Evolutionary conservation across 148 eudicot genomes (phyloP), one percentile per base, ranked within the genome.

Genomic region (Amaranthus palmeri): DNA sequence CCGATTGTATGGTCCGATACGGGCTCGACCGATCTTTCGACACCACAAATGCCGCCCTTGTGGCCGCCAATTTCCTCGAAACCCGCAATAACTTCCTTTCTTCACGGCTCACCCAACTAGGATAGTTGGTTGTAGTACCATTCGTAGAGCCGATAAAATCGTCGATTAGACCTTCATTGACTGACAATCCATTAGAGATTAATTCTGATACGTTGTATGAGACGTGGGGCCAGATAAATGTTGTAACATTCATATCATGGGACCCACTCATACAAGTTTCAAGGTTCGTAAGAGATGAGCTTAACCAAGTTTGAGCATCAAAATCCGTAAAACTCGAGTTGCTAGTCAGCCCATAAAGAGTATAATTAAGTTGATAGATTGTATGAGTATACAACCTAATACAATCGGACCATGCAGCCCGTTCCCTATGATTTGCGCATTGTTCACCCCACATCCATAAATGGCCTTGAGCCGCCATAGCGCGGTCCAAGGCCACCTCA

Each of bases 391-490:
- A 76, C 4, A 92, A 86, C 13, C 71, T 75, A 57, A 73, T 69
- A 72, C 97, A 92, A 71, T 92, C 97, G 0, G 63, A 11, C 89
- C 87, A 85, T 1, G 83, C 96, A 0, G 83, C 78, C 4, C 76
- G 74, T 65, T 80, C 82, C 9, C 77, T 75, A 9, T 79, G 87
- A 54, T 79, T 79, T 13, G 49, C 63, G 25, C 91, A 89, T 6
- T 42, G 67, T 4, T 50, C 66, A 0, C 83, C 76, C 69, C 88
- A 81, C 42, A n/a, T n/a, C 70, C 80, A 78, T 14, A 84, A 67
- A 9, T 61, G 80, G 44, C 65, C 47, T 7, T 80, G 84, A 15
- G 87, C 89, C 0, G 75, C 71, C 15, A 67, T 18, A 58, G 89
- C 85, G 8, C 80, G 82, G 3, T 81, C 81, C 53, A 88, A 46